Evolutionary conservation across 1,284 basidiomycete genomes (phyloP).

Genomic region (Mrakiaceae sp.): DNA sequence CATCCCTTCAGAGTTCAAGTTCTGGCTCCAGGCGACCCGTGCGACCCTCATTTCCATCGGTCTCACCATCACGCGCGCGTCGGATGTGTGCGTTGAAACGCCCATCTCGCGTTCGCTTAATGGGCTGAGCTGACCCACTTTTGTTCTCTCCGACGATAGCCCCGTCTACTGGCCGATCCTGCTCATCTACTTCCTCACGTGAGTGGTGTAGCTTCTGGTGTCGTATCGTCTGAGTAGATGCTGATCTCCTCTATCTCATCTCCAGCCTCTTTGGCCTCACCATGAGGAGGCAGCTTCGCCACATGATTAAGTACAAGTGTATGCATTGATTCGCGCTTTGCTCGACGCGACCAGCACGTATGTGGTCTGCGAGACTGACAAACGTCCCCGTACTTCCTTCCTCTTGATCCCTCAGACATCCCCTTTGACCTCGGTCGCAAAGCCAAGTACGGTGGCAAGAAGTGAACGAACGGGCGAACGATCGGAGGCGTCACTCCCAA

Average conservation of each 20-base stretch:
- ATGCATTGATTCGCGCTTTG: too few species aligned
- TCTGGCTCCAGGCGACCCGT: conserved; percentile 81
- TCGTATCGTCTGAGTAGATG: not conserved
- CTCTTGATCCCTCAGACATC: conserved; percentile 31
- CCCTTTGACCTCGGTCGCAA: conserved; percentile 87
- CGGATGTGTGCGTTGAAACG: conserved; percentile 97
- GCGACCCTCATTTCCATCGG: conserved; percentile 70
- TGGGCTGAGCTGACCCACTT: conserved; percentile 19
- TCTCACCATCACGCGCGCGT: conserved; percentile 64
- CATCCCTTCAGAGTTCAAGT: conserved; percentile 29
- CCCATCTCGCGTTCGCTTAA: conserved; percentile 54
- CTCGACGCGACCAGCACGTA: not conserved
- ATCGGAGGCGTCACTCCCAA: not conserved
- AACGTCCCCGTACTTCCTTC: not conserved
- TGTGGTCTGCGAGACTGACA: too few species aligned
- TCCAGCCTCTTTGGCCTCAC: conserved; percentile 61
- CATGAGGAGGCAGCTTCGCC: conserved; percentile 90
- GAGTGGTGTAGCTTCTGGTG: not conserved
- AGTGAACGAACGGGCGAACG: conserved; percentile 5
- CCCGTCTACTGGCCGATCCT: conserved; percentile 98
- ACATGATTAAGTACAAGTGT: conserved; percentile 97
- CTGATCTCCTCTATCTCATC: not conserved
- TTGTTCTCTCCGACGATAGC: conserved; percentile 54
- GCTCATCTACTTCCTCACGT: conserved; percentile 77
- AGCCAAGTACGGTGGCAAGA: conserved; percentile 50